Evolutionary conservation across 1,284 basidiomycete species (phyloP).

Genomic region (Golubevia sp.): DNA sequence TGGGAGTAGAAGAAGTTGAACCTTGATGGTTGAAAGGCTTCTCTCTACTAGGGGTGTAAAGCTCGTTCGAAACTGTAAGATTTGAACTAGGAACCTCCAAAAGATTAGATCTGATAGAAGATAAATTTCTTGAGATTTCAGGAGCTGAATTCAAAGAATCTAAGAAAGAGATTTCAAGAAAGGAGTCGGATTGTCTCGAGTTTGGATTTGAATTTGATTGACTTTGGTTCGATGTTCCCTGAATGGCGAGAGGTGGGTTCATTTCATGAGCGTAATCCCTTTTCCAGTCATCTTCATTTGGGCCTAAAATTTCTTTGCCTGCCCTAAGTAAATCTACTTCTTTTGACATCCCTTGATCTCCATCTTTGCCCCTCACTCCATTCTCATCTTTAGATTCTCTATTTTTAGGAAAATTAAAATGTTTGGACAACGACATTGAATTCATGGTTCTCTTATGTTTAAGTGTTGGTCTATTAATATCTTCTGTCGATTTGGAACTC

Average conservation of each 20-base stretch:
- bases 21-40: too few species aligned
- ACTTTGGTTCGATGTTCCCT: too few species aligned
- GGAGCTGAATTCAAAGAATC: neutral
- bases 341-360: neutral
- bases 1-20: neutral
- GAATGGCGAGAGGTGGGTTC: too few species aligned
- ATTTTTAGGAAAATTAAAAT: neutral
- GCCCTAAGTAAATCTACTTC: neutral
- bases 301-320: too few species aligned
- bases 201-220: neutral
- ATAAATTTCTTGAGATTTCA: neutral
- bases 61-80: too few species aligned
- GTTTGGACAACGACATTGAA: neutral
- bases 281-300: too few species aligned
- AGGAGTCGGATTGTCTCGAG: neutral
- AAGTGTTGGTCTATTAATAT: neutral
- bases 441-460: neutral
- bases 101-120: too few species aligned
- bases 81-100: too few species aligned
- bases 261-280: too few species aligned
- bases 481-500: neutral
- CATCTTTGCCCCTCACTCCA: neutral
- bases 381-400: too few species aligned
- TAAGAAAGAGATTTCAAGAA: neutral
- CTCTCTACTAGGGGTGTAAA: too few species aligned